Evolutionary conservation across 2,329 filamentous ascomycete species (phyloP).

Genomic region (Macroventuria anomochaeta): DNA sequence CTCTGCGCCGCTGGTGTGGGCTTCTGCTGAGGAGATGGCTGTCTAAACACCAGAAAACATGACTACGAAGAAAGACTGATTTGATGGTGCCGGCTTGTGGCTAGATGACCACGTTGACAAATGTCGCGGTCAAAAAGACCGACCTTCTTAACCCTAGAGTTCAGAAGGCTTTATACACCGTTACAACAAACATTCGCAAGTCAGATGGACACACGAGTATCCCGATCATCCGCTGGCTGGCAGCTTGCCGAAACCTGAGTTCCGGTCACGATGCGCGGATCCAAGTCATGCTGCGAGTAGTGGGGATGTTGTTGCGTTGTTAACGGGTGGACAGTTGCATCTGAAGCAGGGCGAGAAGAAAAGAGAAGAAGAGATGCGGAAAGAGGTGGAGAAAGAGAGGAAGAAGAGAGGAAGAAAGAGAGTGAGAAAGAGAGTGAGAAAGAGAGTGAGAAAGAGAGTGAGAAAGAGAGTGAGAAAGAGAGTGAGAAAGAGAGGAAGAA

Average conservation of each 20-base stretch:
- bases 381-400: neutral
- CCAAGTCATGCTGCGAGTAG: conserved; percentile 59
- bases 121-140: too few relatives aligned
- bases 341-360: neutral
- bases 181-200: conserved; percentile 56
- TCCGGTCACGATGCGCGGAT: conserved; percentile 58
- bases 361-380: neutral
- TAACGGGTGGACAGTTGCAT: conserved; percentile 47
- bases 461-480: neutral
- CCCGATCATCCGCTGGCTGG: conserved; percentile 49
- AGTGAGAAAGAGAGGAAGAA: neutral
- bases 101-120: conserved; percentile 57
- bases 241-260: conserved; percentile 37
- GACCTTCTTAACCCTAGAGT: too few relatives aligned
- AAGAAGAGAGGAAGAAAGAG: neutral
- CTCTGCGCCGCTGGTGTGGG: conserved; percentile 49
- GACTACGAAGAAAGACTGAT: neutral
- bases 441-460: neutral
- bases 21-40: conserved; percentile 27
- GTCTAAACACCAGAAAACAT: conserved; percentile 29
- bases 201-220: conserved; percentile 51
- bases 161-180: too few relatives aligned
- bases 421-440: neutral
- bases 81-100: conserved; percentile 21
- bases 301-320: conserved; percentile 54